Conservation (phyloP, 352 stramenopile species). For the Pythium biforme region DNA sequence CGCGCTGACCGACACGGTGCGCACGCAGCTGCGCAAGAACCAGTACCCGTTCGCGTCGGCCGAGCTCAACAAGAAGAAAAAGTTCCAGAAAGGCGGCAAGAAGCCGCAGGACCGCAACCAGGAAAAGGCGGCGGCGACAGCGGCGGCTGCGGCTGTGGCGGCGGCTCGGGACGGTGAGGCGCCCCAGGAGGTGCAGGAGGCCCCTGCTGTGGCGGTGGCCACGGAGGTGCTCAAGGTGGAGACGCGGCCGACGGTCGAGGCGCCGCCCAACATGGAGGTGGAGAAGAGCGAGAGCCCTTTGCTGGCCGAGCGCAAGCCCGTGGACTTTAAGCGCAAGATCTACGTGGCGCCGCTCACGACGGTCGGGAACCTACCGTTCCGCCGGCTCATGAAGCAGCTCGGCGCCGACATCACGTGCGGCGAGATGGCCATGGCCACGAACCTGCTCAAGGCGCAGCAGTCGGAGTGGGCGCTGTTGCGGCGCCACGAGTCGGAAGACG, state of each 20-base stretch:
- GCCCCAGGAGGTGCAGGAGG: no score
- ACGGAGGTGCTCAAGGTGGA: no score
- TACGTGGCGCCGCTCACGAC: slow-evolving; percentile 99
- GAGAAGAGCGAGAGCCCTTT: slow-evolving; percentile 33
- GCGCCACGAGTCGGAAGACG: slow-evolving; percentile 95
- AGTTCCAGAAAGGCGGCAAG: slow-evolving; percentile 46
- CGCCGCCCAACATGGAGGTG: slow-evolving; percentile 8
- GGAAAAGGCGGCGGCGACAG: slow-evolving; percentile 19
- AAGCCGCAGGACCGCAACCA: slow-evolving; percentile 35
- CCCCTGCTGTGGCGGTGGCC: no score
- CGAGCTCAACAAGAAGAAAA: slow-evolving; percentile 66
- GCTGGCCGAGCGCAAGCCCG: slow-evolving; percentile 77
- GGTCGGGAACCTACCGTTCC: slow-evolving; percentile 99
- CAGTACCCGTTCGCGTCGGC: slow-evolving; percentile 89
- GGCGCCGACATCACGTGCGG: slow-evolving; percentile 99
- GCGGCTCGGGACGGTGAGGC: no score
- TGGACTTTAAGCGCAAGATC: slow-evolving; percentile 98
- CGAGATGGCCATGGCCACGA: slow-evolving; percentile 97
- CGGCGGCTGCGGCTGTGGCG: background rate
- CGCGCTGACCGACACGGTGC: slow-evolving; percentile 82
- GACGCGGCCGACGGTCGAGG: background rate
- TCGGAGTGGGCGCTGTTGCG: slow-evolving; percentile 98
- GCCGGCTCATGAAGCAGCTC: slow-evolving; percentile 96
- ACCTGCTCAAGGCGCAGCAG: slow-evolving; percentile 92
- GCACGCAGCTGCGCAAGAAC: slow-evolving; percentile 89